Evolutionary conservation across 345 rosid genomes (phyloP).

Genomic region (Rhodamnia rubescens): DNA sequence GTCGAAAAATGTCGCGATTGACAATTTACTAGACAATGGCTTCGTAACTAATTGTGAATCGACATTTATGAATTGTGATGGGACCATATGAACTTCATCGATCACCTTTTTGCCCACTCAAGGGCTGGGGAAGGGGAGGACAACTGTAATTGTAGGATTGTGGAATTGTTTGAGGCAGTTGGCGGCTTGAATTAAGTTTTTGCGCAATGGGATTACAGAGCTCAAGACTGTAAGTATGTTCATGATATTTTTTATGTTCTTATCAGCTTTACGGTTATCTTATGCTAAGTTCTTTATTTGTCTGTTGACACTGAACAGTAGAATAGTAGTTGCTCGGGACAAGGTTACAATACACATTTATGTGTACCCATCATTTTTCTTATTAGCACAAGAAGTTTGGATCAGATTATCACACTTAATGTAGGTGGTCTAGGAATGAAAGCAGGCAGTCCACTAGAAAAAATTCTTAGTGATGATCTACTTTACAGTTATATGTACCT

Average conservation of each 20-base stretch:
- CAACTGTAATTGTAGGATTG: constrained; percentile 35
- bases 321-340: no score
- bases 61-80: background rate
- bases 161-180: constrained; percentile 49
- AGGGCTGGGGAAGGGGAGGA: constrained; percentile 43
- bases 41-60: background rate
- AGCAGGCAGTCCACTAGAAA: background rate
- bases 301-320: no score
- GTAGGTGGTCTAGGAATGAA: background rate
- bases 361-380: no score
- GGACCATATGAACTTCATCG: background rate
- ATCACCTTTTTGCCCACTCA: background rate
- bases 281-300: background rate
- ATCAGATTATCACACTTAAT: no score
- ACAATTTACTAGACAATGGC: background rate
- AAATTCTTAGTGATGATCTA: background rate
- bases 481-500: background rate
- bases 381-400: no score
- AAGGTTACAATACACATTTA: no score
- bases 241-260: background rate
- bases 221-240: constrained; percentile 45
- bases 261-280: background rate
- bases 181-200: constrained; percentile 32
- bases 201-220: constrained; percentile 75
- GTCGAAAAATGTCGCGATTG: background rate